These are phyloP conservation scores for Melanopsichium pennsylvanicum DNA, from an alignment of 1,284 basidiomycete genomes.

Conservation along the genomic window DNA sequence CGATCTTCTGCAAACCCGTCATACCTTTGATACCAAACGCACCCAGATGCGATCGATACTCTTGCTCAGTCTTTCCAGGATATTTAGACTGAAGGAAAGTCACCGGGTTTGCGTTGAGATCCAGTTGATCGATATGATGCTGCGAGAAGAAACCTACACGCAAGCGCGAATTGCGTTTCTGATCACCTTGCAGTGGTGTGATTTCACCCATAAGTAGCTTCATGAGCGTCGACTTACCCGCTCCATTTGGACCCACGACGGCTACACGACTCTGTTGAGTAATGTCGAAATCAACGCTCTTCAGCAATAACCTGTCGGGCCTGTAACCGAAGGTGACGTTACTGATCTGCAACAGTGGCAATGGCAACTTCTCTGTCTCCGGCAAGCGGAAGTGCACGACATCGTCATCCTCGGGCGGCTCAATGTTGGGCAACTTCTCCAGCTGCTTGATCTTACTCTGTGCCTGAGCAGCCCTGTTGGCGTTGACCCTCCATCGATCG, in stretches of 20 bases:
- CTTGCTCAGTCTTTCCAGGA: slow-evolving; percentile 94
- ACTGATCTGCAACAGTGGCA: slow-evolving; percentile 92
- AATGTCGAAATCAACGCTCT: slow-evolving; percentile 83
- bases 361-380: slow-evolving; percentile 80
- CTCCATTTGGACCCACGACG: slow-evolving; percentile 62
- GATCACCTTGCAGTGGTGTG: slow-evolving; percentile 79
- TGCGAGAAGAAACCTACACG: slow-evolving; percentile 72
- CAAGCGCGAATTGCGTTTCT: slow-evolving; percentile 87
- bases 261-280: slow-evolving; percentile 60
- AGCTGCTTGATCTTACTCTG: slow-evolving; percentile 98
- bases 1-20: slow-evolving; percentile 83
- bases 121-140: slow-evolving; percentile 94
- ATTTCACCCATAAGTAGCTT: slow-evolving; percentile 93
- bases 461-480: slow-evolving; percentile 72
- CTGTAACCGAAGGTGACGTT: slow-evolving; percentile 91
- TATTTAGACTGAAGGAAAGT: slow-evolving; percentile 89
- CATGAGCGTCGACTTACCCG: slow-evolving; percentile 83
- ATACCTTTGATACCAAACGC: slow-evolving; percentile 98
- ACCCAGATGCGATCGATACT: slow-evolving; percentile 93
- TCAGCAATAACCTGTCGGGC: slow-evolving; percentile 80
- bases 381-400: slow-evolving; percentile 73
- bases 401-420: slow-evolving; percentile 86
- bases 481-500: slow-evolving; percentile 65
- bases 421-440: slow-evolving; percentile 93
- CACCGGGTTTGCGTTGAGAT: slow-evolving; percentile 84